Base-by-base conservation (phyloP, 2,329 filamentous ascomycete species). In the Pseudogymnoascus sp. region DNA sequence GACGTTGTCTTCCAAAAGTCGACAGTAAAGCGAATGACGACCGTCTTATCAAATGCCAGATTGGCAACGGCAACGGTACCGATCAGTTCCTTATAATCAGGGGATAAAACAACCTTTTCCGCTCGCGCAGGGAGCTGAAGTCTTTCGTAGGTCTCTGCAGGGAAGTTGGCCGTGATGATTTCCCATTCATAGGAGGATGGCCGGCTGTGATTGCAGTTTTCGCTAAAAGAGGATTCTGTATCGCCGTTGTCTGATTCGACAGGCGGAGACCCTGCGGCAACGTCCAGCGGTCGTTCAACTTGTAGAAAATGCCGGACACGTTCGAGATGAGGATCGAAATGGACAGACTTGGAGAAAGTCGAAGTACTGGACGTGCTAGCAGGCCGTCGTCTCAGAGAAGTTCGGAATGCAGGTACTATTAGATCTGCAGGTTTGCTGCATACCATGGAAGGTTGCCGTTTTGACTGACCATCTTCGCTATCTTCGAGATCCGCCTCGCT, bases 1-100 rank as follows among this genome's bases (percentile, higher is more conserved):
- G n/a, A n/a, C n/a, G n/a, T n/a, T n/a, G n/a, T n/a, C n/a, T 96
- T 96, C 95, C 95, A 99, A 78, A 96, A 95, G 75, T 99, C 95
- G 59, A 97, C 83, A 0, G 95, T 99, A 76, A 99, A 99, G 60
- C 95, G 86, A 74, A 91, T 93, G 14, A 89, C 86, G 61, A 99
- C 91, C 5, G 82, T 76, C 77, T 99, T 99, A 61, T 93, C 84
- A 77, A 96, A 99, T 0, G 91, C 86, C 43, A 98, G 77, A 75
- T 99, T 99, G 73, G 89, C 87, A 19, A 96, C 93, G 6, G 87
- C 89, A 61, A 96, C 83, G n/a, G 87, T 90, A 12, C 95, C 95
- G 60, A 96, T 82, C 67, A 99, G 78, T 1, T 84, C 89, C 77
- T 93, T 93, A 72, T 96, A 91, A 74, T 98, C 93, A 1, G 83